A percentile compares a stretch with the other conserved stretches of the same genome.
Evolutionary conservation across 768 basidiomycete species (phyloP).

Genomic region (Pleurotus ostreatus): DNA sequence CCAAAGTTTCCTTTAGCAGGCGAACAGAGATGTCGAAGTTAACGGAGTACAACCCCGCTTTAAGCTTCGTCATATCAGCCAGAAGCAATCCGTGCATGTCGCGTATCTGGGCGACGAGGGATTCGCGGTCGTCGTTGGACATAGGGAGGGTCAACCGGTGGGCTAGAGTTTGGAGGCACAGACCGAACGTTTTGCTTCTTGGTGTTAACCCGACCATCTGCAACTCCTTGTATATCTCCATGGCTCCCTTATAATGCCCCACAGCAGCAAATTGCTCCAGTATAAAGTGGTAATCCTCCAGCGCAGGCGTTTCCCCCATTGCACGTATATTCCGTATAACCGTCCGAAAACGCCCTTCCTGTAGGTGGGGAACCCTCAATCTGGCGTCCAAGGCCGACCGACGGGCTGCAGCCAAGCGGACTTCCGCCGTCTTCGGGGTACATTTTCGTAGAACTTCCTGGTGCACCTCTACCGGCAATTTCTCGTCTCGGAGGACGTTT

Average conservation of each 20-base stretch:
- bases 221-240: constrained; percentile 62
- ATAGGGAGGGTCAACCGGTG: constrained; percentile 63
- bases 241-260: constrained; percentile 61
- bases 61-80: constrained; percentile 48
- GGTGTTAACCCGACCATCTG: constrained; percentile 39
- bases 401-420: constrained; percentile 42
- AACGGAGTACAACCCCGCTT: constrained; percentile 49
- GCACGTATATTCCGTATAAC: constrained; percentile 70
- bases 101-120: constrained; percentile 21
- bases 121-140: constrained; percentile 27
- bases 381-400: constrained; percentile 34
- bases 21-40: constrained; percentile 67
- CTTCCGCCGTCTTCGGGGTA: constrained; percentile 39
- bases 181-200: constrained; percentile 50
- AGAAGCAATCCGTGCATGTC: constrained; percentile 47
- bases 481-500: constrained; percentile 39
- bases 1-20: constrained; percentile 62
- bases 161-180: constrained; percentile 67
- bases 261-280: constrained; percentile 72
- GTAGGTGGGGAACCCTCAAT: constrained; percentile 40
- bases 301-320: constrained; percentile 38
- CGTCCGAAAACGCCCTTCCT: constrained; percentile 64
- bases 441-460: constrained; percentile 67
- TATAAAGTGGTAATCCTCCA: constrained; percentile 75
- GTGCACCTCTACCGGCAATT: constrained; percentile 62